A percentile compares a stretch with the other conserved stretches of the same genome.
Evolutionary conservation across 2,329 filamentous ascomycete genomes (phyloP).

Genomic region (Colletotrichum zoysiae): DNA sequence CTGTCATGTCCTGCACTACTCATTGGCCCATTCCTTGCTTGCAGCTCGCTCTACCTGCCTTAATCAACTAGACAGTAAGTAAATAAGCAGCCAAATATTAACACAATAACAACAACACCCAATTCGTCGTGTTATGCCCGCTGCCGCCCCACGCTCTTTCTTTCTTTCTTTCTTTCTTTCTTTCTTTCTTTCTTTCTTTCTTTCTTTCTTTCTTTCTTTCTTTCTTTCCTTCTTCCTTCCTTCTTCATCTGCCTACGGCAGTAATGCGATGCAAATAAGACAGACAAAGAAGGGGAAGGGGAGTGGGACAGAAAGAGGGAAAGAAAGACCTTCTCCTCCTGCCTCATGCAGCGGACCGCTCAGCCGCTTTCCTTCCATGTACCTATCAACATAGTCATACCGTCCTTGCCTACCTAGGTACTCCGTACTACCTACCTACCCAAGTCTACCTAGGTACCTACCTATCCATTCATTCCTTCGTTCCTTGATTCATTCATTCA

Average conservation of each 20-base stretch:
- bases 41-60: background rate
- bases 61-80: background rate
- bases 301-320: background rate
- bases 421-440: too few relatives aligned
- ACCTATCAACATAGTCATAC: too few relatives aligned
- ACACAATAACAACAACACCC: background rate
- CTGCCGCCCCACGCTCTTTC: background rate
- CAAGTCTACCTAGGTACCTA: too few relatives aligned
- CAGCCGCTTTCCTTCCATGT: background rate
- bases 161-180: background rate
- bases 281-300: background rate
- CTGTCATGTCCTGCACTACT: constrained; percentile 23
- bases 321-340: background rate
- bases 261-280: background rate
- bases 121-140: background rate
- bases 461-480: background rate
- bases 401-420: too few relatives aligned
- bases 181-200: too few relatives aligned
- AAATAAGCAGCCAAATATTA: background rate
- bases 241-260: background rate
- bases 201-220: too few relatives aligned
- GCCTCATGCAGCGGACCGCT: constrained; percentile 18
- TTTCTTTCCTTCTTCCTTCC: too few relatives aligned
- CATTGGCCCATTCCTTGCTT: constrained; percentile 19
- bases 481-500: too few relatives aligned